Conservation (phyloP, 352 stramenopile species). For the Globisporangium abappressorium region DNA sequence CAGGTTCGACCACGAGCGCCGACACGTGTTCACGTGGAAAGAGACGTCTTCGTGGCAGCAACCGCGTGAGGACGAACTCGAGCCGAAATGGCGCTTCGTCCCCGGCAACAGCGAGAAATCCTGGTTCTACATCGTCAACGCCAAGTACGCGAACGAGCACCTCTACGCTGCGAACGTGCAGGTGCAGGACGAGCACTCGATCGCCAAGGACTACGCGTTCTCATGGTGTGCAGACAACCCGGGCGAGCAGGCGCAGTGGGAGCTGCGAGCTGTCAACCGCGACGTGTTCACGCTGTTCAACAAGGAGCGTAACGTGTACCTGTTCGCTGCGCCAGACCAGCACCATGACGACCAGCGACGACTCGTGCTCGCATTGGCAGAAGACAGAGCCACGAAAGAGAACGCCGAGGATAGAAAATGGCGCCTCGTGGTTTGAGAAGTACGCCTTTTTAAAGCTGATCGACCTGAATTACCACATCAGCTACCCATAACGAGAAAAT, state of each 20-base stretch:
- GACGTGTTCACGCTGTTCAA: conserved; percentile 10
- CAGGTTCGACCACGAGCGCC: neutral
- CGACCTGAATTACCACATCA: too few species aligned
- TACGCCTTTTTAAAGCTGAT: neutral
- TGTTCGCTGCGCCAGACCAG: conserved; percentile 4
- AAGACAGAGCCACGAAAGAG: neutral
- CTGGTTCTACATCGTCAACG: conserved; percentile 14
- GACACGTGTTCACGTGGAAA: conserved; percentile 7
- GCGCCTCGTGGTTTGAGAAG: neutral
- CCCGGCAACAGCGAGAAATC: conserved; percentile 10
- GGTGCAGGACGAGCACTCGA: neutral
- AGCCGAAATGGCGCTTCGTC: conserved; percentile 3
- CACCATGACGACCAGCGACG: neutral
- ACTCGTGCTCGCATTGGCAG: neutral
- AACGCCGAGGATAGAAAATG: conserved; percentile 1
- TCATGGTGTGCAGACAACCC: neutral
- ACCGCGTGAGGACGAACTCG: neutral
- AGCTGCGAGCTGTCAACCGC: conserved; percentile 3
- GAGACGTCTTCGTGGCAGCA: neutral
- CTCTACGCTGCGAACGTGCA: neutral
- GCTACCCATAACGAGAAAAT: too few species aligned
- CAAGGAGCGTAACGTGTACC: neutral
- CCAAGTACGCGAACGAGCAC: conserved; percentile 7
- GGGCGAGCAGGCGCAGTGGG: conserved; percentile 4
- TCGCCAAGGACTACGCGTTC: conserved; percentile 1